These are phyloP conservation scores for Neckera pumila DNA, from an alignment of 225 moss, liverwort and hornwort genomes.

Conservation along the genomic window DNA sequence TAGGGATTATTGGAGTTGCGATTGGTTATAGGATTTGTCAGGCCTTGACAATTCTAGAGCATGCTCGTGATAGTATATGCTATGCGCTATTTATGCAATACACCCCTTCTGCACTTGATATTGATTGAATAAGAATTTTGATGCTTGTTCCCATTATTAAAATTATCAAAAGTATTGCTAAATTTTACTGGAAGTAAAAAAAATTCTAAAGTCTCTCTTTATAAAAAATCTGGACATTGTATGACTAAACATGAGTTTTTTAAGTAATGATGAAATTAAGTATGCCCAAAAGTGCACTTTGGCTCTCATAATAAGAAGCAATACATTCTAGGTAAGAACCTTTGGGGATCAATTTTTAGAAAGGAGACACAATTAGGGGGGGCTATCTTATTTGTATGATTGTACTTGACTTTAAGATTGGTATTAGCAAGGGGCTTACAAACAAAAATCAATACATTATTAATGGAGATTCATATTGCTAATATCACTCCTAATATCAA, in stretches of 20 bases:
- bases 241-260: not conserved
- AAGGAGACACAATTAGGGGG: not conserved
- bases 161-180: too few relatives aligned
- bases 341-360: too few relatives aligned
- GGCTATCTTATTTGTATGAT: not conserved
- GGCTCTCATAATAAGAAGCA: not conserved
- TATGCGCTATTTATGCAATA: too few relatives aligned
- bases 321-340: not conserved
- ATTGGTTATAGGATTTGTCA: not conserved
- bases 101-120: too few relatives aligned
- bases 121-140: fast-evolving
- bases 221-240: not conserved
- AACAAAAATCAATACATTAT: fast-evolving
- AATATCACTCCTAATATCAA: not conserved
- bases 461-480: not conserved
- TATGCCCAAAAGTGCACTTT: fast-evolving
- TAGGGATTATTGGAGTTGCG: too few relatives aligned
- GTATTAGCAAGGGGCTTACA: fast-evolving
- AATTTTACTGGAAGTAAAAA: not conserved
- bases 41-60: not conserved
- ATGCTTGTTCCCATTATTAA: too few relatives aligned
- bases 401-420: not conserved
- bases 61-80: not conserved
- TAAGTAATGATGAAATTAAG: too few relatives aligned
- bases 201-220: fast-evolving